Conservation (phyloP, 202 grass and related monocot species). For the Hordeum pubiflorum region DNA sequence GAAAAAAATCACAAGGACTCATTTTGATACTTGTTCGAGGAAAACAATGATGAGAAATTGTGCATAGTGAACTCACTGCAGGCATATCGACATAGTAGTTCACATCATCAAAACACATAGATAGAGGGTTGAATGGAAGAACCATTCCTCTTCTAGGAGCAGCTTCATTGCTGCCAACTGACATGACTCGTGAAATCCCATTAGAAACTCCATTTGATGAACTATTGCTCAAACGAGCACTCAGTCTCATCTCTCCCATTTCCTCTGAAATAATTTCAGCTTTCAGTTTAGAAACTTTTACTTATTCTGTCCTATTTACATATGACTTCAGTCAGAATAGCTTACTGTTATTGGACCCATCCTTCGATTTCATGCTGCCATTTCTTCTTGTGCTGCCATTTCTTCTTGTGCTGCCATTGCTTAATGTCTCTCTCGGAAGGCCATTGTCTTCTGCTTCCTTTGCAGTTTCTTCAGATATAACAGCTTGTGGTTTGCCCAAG, state of each 20-base stretch:
- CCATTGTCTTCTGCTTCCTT: conserved; percentile 54
- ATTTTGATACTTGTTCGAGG: background rate
- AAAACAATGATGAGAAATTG: background rate
- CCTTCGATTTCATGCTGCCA: conserved; percentile 29
- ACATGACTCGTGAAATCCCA: conserved; percentile 48
- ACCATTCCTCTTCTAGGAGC: conserved; percentile 87
- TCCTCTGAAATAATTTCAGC: conserved; percentile 51
- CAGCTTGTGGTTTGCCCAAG: conserved; percentile 85
- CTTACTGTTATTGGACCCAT: conserved; percentile 47
- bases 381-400: background rate
- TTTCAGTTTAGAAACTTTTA: conserved; percentile 22
- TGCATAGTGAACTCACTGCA: conserved; percentile 45
- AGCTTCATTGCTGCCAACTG: conserved; percentile 38
- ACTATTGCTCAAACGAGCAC: conserved; percentile 37
- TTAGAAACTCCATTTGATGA: conserved; percentile 54
- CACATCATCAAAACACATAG: conserved; percentile 92
- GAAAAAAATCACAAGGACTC: background rate
- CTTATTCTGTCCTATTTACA: background rate
- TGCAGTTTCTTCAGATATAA: conserved; percentile 96
- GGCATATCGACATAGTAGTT: conserved; percentile 98
- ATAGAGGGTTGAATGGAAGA: conserved; percentile 83
- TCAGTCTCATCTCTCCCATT: conserved; percentile 48
- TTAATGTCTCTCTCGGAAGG: conserved; percentile 23
- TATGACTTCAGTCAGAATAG: background rate
- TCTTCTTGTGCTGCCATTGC: conserved; percentile 32